A percentile compares a stretch with the other conserved stretches of the same genome.
Conservation (phyloP, 208 protist genomes). For the Angomonas deanei region DNA sequence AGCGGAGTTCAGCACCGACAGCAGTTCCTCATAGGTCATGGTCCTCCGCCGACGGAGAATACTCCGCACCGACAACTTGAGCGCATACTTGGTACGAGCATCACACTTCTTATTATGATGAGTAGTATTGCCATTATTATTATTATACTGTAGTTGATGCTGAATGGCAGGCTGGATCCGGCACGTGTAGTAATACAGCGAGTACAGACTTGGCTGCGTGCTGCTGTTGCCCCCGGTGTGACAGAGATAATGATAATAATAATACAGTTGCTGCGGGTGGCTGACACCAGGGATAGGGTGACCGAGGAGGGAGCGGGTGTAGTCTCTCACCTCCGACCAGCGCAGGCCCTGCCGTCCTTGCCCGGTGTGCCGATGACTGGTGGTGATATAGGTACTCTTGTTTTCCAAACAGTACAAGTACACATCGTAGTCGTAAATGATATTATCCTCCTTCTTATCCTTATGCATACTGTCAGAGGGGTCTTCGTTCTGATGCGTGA, state of each 20-base stretch:
- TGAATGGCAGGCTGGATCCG: background rate
- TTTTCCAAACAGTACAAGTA: too few relatives aligned
- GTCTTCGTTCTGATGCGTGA: too few relatives aligned
- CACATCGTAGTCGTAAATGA: too few relatives aligned
- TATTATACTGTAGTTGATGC: background rate
- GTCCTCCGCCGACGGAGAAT: background rate
- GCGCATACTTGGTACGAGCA: background rate
- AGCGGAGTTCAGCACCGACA: too few relatives aligned
- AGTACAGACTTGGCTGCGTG: background rate
- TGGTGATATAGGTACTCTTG: too few relatives aligned
- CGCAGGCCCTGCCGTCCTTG: too few relatives aligned
- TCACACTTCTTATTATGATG: background rate
- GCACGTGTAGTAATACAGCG: background rate
- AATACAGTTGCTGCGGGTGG: background rate
- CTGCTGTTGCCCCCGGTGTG: background rate
- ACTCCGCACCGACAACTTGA: background rate
- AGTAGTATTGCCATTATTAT: slow-evolving; percentile 4
- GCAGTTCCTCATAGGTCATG: too few relatives aligned
- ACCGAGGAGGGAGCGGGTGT: too few relatives aligned
- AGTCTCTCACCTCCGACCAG: too few relatives aligned
- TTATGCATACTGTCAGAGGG: too few relatives aligned
- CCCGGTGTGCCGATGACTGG: too few relatives aligned
- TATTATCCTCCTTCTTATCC: too few relatives aligned
- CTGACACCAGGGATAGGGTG: background rate
- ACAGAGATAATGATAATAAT: slow-evolving; percentile 2